These are phyloP conservation scores for Entomortierella chlamydospora DNA, from an alignment of 192 early-diverging fungal genomes.

Conservation along the genomic window DNA sequence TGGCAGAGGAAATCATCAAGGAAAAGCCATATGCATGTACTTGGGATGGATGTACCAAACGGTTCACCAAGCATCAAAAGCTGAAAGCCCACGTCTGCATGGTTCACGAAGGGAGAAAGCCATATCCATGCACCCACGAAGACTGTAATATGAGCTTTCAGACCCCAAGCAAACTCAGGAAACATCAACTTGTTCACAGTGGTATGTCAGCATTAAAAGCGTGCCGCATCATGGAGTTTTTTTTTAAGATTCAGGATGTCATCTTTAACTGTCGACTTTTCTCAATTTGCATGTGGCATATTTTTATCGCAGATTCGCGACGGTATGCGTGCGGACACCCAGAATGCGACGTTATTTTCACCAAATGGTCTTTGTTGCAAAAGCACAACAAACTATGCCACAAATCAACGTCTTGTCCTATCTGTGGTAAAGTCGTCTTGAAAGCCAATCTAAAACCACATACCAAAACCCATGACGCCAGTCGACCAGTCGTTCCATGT, in stretches of 20 bases:
- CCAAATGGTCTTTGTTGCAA: constrained; percentile 53
- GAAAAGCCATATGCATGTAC: constrained; percentile 42
- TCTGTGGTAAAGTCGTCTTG: constrained; percentile 26
- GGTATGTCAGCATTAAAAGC: constrained; percentile 6
- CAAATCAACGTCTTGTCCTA: constrained; percentile 21
- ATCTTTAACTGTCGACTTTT: neutral
- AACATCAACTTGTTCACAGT: constrained; percentile 46
- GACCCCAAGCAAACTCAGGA: constrained; percentile 48
- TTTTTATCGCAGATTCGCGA: constrained; percentile 14
- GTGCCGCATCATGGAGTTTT: neutral
- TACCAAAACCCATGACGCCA: constrained; percentile 34
- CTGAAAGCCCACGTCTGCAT: constrained; percentile 55
- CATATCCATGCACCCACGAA: constrained; percentile 46
- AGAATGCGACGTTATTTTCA: constrained; percentile 47
- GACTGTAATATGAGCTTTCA: constrained; percentile 55
- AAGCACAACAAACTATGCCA: constrained; percentile 38
- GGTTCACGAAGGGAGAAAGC: constrained; percentile 54
- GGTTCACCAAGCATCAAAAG: constrained; percentile 52
- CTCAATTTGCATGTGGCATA: neutral
- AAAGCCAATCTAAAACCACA: constrained; percentile 31
- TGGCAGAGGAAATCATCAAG: constrained; percentile 32
- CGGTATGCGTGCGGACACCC: constrained; percentile 53
- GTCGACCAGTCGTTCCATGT: constrained; percentile 31
- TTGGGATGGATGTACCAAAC: constrained; percentile 51
- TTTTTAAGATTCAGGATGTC: neutral